These are phyloP conservation scores for Borealophlyctis nickersoniae DNA, from an alignment of 192 early-diverging fungal genomes.

Conservation along the genomic window DNA sequence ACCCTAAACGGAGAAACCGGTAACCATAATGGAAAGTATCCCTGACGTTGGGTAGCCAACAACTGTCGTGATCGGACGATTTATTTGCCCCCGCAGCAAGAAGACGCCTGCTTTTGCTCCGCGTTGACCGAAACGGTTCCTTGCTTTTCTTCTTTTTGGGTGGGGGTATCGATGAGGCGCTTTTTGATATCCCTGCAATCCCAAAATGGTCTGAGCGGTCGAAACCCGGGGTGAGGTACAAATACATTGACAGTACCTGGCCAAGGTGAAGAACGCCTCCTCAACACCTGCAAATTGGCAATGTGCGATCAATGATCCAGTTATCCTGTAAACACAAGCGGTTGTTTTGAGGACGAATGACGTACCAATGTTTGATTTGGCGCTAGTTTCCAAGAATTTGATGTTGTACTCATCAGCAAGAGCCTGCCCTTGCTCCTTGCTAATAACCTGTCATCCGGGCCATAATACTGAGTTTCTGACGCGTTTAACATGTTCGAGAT, in stretches of 20 bases:
- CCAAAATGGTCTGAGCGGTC: no score
- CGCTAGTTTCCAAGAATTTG: conserved; percentile 95
- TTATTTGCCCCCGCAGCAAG: background rate
- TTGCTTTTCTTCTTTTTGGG: conserved; percentile 50
- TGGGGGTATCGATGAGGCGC: conserved; percentile 88
- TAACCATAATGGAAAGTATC: no score
- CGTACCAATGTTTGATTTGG: conserved; percentile 92
- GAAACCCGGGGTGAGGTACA: no score
- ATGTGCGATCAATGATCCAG: background rate
- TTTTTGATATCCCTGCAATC: conserved; percentile 89
- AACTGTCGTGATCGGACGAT: no score
- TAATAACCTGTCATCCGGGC: conserved; percentile 69
- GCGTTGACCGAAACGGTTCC: conserved; percentile 31
- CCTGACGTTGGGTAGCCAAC: no score
- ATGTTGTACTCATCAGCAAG: conserved; percentile 92
- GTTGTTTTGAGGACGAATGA: background rate
- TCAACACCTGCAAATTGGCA: conserved; percentile 56
- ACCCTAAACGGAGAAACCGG: no score
- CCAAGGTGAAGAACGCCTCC: conserved; percentile 95
- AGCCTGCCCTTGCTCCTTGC: conserved; percentile 93
- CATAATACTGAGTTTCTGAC: background rate
- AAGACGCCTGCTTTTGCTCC: background rate
- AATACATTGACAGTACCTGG: conserved; percentile 56
- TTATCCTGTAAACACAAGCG: background rate
- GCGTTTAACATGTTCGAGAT: no score